phyloP scores from a whole-genome alignment of 2,329 filamentous ascomycete species.

The Arthrinium puccinioides region DNA sequence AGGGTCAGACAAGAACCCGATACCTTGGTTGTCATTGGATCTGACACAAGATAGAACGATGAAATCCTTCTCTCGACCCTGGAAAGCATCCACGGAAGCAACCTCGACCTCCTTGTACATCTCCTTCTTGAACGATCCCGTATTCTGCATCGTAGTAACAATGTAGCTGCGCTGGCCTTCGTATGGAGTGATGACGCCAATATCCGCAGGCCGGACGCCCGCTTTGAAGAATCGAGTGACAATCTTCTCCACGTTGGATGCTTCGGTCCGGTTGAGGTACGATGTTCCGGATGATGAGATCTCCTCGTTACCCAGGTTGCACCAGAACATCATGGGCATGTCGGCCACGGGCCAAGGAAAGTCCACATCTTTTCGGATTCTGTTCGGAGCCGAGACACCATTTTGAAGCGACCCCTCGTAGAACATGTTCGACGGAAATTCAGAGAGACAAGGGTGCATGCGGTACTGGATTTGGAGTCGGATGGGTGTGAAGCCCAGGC shows the following conservation, averaged over 20 bases:
- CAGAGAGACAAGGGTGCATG: constrained; percentile 96
- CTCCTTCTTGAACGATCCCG: constrained; percentile 96
- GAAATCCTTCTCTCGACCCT: constrained; percentile 97
- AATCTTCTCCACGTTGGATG: constrained; percentile 96
- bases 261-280: constrained; percentile 95
- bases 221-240: constrained; percentile 99
- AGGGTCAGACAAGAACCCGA: constrained; percentile 96
- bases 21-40: constrained; percentile 97
- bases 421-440: constrained; percentile 99
- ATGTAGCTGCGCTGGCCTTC: constrained; percentile 98
- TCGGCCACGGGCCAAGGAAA: constrained; percentile 96
- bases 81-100: constrained; percentile 96
- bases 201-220: constrained; percentile 85
- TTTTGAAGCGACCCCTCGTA: constrained; percentile 97
- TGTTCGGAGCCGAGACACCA: constrained; percentile 82
- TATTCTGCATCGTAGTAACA: constrained; percentile 98
- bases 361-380: constrained; percentile 86
- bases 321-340: constrained; percentile 99
- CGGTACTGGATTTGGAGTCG: constrained; percentile 95
- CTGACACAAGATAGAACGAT: constrained; percentile 97
- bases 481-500: constrained; percentile 83
- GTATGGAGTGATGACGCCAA: constrained; percentile 97
- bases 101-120: constrained; percentile 98
- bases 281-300: constrained; percentile 97
- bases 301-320: constrained; percentile 93